Conservation (phyloP, 2,329 filamentous ascomycete genomes). For the Arthrobotrys musiformis region DNA sequence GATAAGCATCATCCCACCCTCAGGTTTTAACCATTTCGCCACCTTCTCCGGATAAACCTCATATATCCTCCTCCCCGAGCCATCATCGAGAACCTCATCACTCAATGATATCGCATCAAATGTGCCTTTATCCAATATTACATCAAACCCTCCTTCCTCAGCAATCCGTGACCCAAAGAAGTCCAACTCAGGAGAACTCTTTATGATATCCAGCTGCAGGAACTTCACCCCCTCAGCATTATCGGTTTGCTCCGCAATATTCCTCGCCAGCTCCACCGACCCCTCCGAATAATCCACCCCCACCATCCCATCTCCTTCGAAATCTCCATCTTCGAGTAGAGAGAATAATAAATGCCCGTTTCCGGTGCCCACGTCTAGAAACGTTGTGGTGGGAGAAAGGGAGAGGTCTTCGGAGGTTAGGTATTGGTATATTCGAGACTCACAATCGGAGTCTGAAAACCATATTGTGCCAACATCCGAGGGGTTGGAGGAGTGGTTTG, state of each 20-base stretch:
- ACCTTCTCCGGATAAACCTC: constrained; percentile 80
- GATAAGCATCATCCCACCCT: constrained; percentile 79
- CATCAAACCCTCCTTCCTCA: constrained; percentile 75
- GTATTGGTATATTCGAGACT: constrained; percentile 79
- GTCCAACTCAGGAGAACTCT: constrained; percentile 57
- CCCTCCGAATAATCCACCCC: constrained; percentile 87
- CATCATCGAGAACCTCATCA: constrained; percentile 67
- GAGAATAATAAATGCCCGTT: constrained; percentile 92
- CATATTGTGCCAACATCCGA: constrained; percentile 88
- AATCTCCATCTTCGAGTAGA: constrained; percentile 71
- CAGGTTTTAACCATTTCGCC: constrained; percentile 72
- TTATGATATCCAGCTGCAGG: constrained; percentile 67
- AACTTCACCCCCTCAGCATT: constrained; percentile 64
- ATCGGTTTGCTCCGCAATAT: constrained; percentile 67
- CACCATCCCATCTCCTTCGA: constrained; percentile 71
- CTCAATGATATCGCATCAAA: constrained; percentile 93
- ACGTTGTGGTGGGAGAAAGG: constrained; percentile 64
- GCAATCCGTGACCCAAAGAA: constrained; percentile 50
- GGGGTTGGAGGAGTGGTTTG: constrained; percentile 77
- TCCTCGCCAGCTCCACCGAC: constrained; percentile 78
- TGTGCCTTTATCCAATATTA: constrained; percentile 96
- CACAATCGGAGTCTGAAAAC: constrained; percentile 94
- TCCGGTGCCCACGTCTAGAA: constrained; percentile 91
- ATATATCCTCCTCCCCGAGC: constrained; percentile 71
- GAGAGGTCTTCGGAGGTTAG: constrained; percentile 67